Percentiles rank a stretch among this genome's conserved stretches.
Conservation (phyloP, 1,284 basidiomycete genomes). For the Afroboletus lepidellus region DNA sequence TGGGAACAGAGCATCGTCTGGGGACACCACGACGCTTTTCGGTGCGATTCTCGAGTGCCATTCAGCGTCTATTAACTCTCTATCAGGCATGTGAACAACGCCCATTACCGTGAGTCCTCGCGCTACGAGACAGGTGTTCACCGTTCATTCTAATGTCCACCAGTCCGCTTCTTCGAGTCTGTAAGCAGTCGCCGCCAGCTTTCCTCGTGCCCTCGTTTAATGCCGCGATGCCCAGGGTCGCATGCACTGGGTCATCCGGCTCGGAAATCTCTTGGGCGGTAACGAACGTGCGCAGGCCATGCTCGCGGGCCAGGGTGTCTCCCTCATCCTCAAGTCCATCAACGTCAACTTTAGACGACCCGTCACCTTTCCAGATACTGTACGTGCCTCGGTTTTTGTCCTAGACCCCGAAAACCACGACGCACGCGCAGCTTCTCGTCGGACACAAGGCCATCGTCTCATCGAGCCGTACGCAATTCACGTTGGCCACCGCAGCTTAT, state of each 20-base stretch:
- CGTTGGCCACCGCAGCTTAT: slow-evolving; percentile 54
- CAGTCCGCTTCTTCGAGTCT: slow-evolving; percentile 68
- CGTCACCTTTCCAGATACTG: slow-evolving; percentile 71
- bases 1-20: slow-evolving; percentile 72
- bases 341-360: slow-evolving; percentile 55
- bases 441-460: slow-evolving; percentile 46
- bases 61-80: neutral
- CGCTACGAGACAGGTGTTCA: neutral
- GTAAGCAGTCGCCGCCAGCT: slow-evolving; percentile 30
- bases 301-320: slow-evolving; percentile 47
- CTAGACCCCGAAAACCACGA: neutral
- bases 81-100: slow-evolving; percentile 73
- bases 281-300: slow-evolving; percentile 50
- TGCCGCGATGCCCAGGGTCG: slow-evolving; percentile 43
- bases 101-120: slow-evolving; percentile 54
- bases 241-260: slow-evolving; percentile 58
- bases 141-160: neutral
- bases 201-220: neutral
- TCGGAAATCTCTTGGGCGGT: slow-evolving; percentile 62
- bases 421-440: slow-evolving; percentile 49
- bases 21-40: slow-evolving; percentile 76
- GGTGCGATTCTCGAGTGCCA: slow-evolving; percentile 41
- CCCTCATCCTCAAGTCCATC: slow-evolving; percentile 70
- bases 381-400: slow-evolving; percentile 30
- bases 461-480: slow-evolving; percentile 44